Conservation (phyloP, 75 land plant genomes). For the Pinus tabuliformis region DNA sequence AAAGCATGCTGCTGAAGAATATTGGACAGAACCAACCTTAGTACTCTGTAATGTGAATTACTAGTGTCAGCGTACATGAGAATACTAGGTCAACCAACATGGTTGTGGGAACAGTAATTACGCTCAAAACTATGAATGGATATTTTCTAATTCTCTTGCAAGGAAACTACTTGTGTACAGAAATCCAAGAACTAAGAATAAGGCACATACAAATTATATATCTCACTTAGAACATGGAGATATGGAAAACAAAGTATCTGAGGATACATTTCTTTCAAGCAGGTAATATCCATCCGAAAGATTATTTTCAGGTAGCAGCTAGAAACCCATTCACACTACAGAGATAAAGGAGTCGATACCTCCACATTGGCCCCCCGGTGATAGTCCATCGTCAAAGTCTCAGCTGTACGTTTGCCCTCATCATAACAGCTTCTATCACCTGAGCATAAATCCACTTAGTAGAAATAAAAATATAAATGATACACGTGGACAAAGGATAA, state of each 20-base stretch:
- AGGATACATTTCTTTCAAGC: not conserved
- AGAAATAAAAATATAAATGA: not conserved
- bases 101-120: not conserved
- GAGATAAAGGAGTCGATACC: constrained; percentile 21
- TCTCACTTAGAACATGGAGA: not conserved
- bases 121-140: not conserved
- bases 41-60: too few relatives aligned
- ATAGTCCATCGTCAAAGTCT: constrained; percentile 84
- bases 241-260: not conserved
- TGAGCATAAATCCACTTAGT: constrained; percentile 8
- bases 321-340: not conserved
- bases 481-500: not conserved
- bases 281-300: not conserved
- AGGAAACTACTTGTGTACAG: not conserved
- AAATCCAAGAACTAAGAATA: not conserved
- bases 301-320: not conserved
- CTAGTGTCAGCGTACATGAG: too few relatives aligned
- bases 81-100: too few relatives aligned
- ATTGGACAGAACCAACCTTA: too few relatives aligned
- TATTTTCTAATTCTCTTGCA: not conserved
- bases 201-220: not conserved
- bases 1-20: too few relatives aligned
- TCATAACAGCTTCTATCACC: constrained; percentile 90
- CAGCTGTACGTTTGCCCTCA: constrained; percentile 90
- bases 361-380: constrained; percentile 79